Evolutionary conservation across 2,329 filamentous ascomycete species (phyloP).

Genomic region (Remersonia thermophila): DNA sequence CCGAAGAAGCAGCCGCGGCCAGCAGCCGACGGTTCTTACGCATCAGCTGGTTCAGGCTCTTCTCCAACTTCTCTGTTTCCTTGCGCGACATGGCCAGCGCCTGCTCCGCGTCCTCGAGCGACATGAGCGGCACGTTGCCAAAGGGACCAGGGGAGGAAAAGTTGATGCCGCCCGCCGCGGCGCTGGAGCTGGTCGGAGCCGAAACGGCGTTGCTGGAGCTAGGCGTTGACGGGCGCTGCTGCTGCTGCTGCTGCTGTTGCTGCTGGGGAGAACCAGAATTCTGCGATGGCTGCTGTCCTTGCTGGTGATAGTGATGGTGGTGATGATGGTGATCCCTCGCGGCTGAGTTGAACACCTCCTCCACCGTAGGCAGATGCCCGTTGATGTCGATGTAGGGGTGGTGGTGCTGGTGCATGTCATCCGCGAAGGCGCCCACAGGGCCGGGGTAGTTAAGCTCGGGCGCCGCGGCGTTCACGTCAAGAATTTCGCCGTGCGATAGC

Average conservation of each 20-base stretch:
- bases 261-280: constrained; percentile 1
- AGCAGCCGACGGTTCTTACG: constrained; percentile 47
- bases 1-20: background rate
- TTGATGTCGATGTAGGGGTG: constrained; percentile 1
- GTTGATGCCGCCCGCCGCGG: constrained; percentile 2
- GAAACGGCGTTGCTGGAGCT: no score
- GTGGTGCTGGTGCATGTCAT: constrained; percentile 6
- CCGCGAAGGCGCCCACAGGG: constrained; percentile 15
- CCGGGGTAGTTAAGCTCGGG: constrained; percentile 23
- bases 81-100: constrained; percentile 39
- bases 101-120: constrained; percentile 50
- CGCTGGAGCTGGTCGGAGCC: background rate
- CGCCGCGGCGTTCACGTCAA: constrained; percentile 22
- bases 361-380: background rate
- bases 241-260: constrained; percentile 1
- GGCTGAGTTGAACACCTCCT: background rate
- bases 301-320: background rate
- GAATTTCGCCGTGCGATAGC: constrained; percentile 2
- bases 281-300: no score
- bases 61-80: constrained; percentile 51
- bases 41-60: constrained; percentile 45
- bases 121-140: constrained; percentile 43
- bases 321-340: no score
- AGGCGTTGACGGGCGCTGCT: background rate
- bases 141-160: constrained; percentile 20